Percentiles rank a stretch among this genome's conserved stretches.
phyloP scores from a whole-genome alignment of 257 asterid species.

The Prunella vulgaris region DNA sequence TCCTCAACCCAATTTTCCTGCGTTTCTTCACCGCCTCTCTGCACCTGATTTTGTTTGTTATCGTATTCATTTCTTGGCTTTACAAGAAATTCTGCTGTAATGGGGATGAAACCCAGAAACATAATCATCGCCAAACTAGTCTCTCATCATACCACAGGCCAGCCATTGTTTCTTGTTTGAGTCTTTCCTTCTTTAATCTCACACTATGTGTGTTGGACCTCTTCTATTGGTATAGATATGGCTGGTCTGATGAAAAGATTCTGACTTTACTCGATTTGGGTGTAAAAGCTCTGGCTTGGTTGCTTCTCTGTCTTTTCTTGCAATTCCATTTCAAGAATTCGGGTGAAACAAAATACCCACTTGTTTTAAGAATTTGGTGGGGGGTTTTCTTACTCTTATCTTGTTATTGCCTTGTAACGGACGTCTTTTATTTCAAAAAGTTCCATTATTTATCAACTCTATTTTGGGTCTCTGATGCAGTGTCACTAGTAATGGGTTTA shows the following conservation, averaged over 20 bases:
- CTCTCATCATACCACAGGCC: conserved; percentile 31
- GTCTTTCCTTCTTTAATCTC: conserved; percentile 46
- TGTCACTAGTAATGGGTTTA: conserved; percentile 41
- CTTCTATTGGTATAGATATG: conserved; percentile 60
- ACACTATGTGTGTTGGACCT: conserved; percentile 40
- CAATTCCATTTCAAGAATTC: conserved; percentile 34
- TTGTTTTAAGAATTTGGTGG: conserved; percentile 70
- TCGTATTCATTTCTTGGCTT: conserved; percentile 35
- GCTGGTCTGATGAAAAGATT: conserved; percentile 71
- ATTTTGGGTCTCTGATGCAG: conserved; percentile 66
- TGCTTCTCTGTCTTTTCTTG: conserved; percentile 44
- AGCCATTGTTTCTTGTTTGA: conserved; percentile 36
- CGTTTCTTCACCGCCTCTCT: conserved; percentile 45
- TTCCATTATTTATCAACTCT: conserved; percentile 31
- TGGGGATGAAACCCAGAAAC: conserved; percentile 20
- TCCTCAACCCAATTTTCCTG: conserved; percentile 42
- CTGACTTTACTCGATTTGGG: conserved; percentile 52
- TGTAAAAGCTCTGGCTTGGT: conserved; percentile 53
- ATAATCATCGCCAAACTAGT: conserved; percentile 13
- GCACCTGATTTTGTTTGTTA: conserved; percentile 43
- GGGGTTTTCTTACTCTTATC: conserved; percentile 49
- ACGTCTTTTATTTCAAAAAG: conserved; percentile 42
- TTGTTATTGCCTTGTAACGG: conserved; percentile 58
- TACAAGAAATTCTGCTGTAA: conserved; percentile 21
- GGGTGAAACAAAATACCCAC: conserved; percentile 46